Percentiles rank a stretch among this genome's conserved stretches.
Conservation (phyloP, 2,329 filamentous ascomycete genomes). For the Calonectria pseudoreteaudii region DNA sequence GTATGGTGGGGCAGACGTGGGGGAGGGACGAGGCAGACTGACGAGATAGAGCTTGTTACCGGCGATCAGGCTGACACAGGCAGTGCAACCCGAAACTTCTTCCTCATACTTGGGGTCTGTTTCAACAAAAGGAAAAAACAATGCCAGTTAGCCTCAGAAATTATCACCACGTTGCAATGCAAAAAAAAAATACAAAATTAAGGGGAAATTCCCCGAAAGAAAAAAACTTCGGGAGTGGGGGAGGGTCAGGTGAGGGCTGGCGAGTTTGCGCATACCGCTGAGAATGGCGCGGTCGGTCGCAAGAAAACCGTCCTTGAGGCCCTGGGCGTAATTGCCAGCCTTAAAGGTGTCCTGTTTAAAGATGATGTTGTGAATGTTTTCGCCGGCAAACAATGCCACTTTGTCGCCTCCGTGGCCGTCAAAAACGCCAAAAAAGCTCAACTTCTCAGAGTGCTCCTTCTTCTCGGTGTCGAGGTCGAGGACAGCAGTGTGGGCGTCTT, state of each 20-base stretch:
- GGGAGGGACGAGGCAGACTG: constrained; percentile 58
- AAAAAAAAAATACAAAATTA: constrained; percentile 2
- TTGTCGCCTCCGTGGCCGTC: constrained; percentile 98
- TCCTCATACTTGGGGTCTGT: constrained; percentile 96
- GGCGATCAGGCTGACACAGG: constrained; percentile 89
- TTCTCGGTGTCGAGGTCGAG: constrained; percentile 81
- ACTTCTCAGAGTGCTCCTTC: constrained; percentile 76
- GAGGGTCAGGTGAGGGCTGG: constrained; percentile 24
- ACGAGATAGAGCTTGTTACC: constrained; percentile 95
- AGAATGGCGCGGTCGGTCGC: constrained; percentile 96
- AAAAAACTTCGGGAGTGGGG: background rate
- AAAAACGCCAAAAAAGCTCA: constrained; percentile 98
- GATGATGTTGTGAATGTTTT: constrained; percentile 93
- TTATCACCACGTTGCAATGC: background rate
- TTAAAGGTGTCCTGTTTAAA: constrained; percentile 95
- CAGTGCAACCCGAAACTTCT: constrained; percentile 97
- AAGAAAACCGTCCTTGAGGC: constrained; percentile 95
- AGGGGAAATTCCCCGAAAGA: background rate
- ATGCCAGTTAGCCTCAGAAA: constrained; percentile 28
- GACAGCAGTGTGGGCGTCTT: constrained; percentile 91
- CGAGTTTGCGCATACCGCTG: constrained; percentile 73
- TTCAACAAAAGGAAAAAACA: constrained; percentile 19
- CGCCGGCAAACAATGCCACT: constrained; percentile 91
- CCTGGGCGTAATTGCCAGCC: constrained; percentile 91
- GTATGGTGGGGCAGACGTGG: constrained; percentile 29